phyloP scores from a whole-genome alignment of 2,329 filamentous ascomycete genomes.

The Aspergillus ochraceus region DNA sequence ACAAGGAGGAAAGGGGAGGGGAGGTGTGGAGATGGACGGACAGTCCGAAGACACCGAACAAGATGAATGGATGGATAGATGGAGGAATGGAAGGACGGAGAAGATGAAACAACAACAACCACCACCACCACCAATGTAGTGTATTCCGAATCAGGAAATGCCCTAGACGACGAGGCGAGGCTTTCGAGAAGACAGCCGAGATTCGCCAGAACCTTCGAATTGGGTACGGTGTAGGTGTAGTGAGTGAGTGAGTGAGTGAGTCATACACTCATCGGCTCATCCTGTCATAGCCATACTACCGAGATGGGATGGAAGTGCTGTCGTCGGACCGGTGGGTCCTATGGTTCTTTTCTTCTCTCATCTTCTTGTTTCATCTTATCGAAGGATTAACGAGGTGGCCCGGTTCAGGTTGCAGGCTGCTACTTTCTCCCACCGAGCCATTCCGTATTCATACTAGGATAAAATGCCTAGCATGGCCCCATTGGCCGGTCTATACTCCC shows the following conservation, averaged over 20 bases:
- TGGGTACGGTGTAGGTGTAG: background rate
- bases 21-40: background rate
- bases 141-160: constrained; percentile 3
- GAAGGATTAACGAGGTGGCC: background rate
- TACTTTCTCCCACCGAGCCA: background rate
- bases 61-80: background rate
- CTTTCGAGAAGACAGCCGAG: constrained; percentile 3
- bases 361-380: constrained; percentile 6
- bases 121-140: background rate
- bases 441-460: background rate
- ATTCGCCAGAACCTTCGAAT: background rate
- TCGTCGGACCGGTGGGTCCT: constrained; percentile 1
- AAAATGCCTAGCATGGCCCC: no score
- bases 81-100: background rate
- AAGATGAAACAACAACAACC: constrained; percentile 1
- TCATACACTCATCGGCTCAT: constrained; percentile 3
- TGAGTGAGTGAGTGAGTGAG: constrained; percentile 3
- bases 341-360: background rate
- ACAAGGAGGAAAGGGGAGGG: background rate
- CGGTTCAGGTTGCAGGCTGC: background rate
- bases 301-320: background rate
- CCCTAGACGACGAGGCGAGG: constrained; percentile 1
- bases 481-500: background rate
- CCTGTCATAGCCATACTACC: no score
- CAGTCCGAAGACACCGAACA: background rate